Conservation (phyloP, 805 yeast genomes). For the Candida vaughaniae region DNA sequence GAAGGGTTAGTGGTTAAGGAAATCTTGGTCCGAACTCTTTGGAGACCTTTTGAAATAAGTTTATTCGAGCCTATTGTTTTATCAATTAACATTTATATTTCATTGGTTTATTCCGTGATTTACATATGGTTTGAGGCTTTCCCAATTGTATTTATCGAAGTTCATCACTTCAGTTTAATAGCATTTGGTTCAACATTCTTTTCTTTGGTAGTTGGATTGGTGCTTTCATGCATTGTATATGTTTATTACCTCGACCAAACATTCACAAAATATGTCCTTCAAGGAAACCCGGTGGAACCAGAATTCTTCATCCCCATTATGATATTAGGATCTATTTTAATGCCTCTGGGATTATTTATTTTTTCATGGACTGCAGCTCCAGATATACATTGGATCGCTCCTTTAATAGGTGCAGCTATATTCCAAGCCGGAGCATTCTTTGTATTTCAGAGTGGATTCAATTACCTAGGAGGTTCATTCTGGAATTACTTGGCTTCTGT, state of each 20-base stretch:
- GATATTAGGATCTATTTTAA: conserved; percentile 33
- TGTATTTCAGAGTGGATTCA: conserved; percentile 53
- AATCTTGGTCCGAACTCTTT: conserved; percentile 31
- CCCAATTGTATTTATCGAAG: conserved; percentile 50
- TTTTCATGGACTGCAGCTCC: conserved; percentile 75
- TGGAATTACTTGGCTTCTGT: conserved; percentile 57
- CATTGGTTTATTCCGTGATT: conserved; percentile 52
- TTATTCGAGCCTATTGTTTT: conserved; percentile 57
- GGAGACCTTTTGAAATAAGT: conserved; percentile 52
- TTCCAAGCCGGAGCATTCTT: conserved; percentile 44
- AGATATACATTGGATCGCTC: conserved; percentile 67
- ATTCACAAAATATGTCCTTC: background rate
- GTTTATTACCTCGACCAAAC: background rate
- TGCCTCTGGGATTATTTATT: conserved; percentile 77
- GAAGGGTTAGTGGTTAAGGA: conserved; percentile 11
- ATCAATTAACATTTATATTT: conserved; percentile 52
- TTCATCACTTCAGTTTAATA: conserved; percentile 46
- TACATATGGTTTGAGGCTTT: conserved; percentile 62
- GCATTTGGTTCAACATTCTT: conserved; percentile 37
- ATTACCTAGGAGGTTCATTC: conserved; percentile 57
- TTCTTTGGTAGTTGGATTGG: background rate
- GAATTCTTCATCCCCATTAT: conserved; percentile 40
- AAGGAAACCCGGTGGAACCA: conserved; percentile 27
- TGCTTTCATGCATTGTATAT: background rate
- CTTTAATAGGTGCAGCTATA: conserved; percentile 40